These are phyloP conservation scores for Teunomyces atbi DNA, from an alignment of 805 yeast genomes.

Conservation along the genomic window DNA sequence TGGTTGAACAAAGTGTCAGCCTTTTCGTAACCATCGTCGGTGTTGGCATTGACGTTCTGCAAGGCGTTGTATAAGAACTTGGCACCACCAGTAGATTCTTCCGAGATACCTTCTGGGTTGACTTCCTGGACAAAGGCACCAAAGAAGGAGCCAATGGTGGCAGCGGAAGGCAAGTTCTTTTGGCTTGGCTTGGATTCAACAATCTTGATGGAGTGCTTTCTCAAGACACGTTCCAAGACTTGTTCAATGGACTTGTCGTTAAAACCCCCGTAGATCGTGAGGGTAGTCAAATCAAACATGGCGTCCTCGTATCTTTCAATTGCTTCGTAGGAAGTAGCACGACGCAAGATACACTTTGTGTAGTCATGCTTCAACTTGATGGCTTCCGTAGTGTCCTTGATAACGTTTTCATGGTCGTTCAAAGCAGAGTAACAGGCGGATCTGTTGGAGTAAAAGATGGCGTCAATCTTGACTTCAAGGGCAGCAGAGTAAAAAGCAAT, in stretches of 20 bases:
- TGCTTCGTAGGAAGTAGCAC: constrained; percentile 89
- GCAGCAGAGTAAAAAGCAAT: constrained; percentile 79
- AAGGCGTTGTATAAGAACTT: constrained; percentile 65
- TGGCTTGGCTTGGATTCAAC: constrained; percentile 55
- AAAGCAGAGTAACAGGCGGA: constrained; percentile 92
- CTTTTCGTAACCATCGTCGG: constrained; percentile 57
- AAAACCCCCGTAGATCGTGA: constrained; percentile 82
- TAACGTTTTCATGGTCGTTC: constrained; percentile 75
- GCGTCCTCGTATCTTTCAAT: constrained; percentile 79
- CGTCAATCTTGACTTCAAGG: constrained; percentile 70
- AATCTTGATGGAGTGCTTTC: constrained; percentile 71
- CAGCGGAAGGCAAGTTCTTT: constrained; percentile 71
- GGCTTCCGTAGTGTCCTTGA: constrained; percentile 86
- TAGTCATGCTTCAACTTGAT: constrained; percentile 85
- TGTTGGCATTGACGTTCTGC: constrained; percentile 48
- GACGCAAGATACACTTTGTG: constrained; percentile 85
- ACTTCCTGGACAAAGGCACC: constrained; percentile 73
- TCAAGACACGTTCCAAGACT: constrained; percentile 83
- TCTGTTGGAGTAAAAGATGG: constrained; percentile 90
- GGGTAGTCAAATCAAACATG: constrained; percentile 85
- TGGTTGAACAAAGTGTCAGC: constrained; percentile 60
- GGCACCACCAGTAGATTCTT: constrained; percentile 56
- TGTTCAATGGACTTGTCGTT: constrained; percentile 74
- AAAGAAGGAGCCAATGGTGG: constrained; percentile 82
- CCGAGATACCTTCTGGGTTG: constrained; percentile 47